A percentile compares a stretch with the other conserved stretches of the same genome.
Conservation (phyloP, 1,284 basidiomycete genomes). For the Coriolopsis trogii region DNA sequence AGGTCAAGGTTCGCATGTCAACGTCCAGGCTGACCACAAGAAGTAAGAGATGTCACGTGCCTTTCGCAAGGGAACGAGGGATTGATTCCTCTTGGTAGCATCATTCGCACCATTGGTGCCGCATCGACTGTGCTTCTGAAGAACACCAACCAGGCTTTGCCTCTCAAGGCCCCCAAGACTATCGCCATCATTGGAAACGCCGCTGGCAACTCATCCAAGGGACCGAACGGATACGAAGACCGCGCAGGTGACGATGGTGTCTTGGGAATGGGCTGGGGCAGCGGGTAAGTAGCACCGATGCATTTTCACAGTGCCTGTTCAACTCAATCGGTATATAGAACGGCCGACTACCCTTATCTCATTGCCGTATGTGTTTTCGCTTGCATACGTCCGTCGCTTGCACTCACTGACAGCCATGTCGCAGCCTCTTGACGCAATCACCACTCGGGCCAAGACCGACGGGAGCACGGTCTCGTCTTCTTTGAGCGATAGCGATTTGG, state of each 20-base stretch:
- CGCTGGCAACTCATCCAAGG: slow-evolving; percentile 56
- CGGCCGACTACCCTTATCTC: slow-evolving; percentile 36
- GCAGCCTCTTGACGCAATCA: slow-evolving; percentile 55
- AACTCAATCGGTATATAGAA: slow-evolving; percentile 15
- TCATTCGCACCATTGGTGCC: slow-evolving; percentile 69
- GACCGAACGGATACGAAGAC: slow-evolving; percentile 58
- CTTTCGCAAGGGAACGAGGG: not conserved
- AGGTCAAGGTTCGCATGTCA: slow-evolving; percentile 31
- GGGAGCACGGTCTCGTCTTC: slow-evolving; percentile 51
- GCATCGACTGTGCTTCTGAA: slow-evolving; percentile 68
- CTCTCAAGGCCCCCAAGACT: slow-evolving; percentile 45
- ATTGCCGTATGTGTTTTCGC: slow-evolving; percentile 27
- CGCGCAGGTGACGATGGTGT: slow-evolving; percentile 36
- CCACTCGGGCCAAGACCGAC: slow-evolving; percentile 41
- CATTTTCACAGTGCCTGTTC: no score
- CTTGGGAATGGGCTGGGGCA: slow-evolving; percentile 64
- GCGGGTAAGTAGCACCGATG: slow-evolving; percentile 39
- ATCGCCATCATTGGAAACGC: slow-evolving; percentile 68
- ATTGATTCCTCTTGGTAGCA: slow-evolving; percentile 34
- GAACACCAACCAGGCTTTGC: slow-evolving; percentile 56
- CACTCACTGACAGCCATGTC: not conserved
- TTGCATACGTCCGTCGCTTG: not conserved
- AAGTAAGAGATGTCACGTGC: slow-evolving; percentile 37
- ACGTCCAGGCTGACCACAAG: slow-evolving; percentile 54
- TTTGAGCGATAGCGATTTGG: slow-evolving; percentile 60